Base-by-base conservation (phyloP, 768 basidiomycete genomes). In the Porphyrellus cyaneotinctus region DNA sequence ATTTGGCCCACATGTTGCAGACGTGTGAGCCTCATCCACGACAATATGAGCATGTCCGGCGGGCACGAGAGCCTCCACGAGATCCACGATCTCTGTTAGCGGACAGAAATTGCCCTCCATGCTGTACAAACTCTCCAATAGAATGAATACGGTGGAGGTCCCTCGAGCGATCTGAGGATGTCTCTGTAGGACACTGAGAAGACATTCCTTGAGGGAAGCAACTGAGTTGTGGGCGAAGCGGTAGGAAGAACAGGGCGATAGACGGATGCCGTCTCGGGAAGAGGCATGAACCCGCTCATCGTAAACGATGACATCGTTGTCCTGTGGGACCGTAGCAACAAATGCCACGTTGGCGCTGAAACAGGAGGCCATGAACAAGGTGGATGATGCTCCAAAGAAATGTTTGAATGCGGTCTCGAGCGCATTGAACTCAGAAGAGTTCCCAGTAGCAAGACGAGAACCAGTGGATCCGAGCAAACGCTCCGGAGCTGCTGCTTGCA, bases 81-180 rank as follows among this genome's bases (percentile, higher is more conserved):
- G 39, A 14, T 66, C 64, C 28, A 78, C 68, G 13, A 82, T 72
- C 36, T 72, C 71, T 4, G 49, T 53, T 11, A 84, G 61, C 3
- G 79, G 81, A 4, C 72, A 70, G 31, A 82, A 70, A 54, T 80
- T 78, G 6, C 83, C 83, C 38, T 83, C 81, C 81, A 84, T 83
- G 54, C 78, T 80, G 62, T 84, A 83, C 15, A 83, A 63, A 10
- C 73, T 73, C 67, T 84, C 83, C 12, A 83, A 67, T 0, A 75
- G 71, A 18, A 84, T 56, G 58, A 80, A 83, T 8, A 83, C 58
- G 28, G 58, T 72, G 42, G 54, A 52, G 30, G 63, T 62, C 0
- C 72, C 72, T 1, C 32, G 52, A 10, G 42, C 52, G 17, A 70
- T 60, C 30, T 50, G 55, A 8, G 60, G 59, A 22, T 61, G 54